Evolutionary conservation across 2,329 filamentous ascomycete species (phyloP).

Genomic region (Aspergillus novoparasiticus): DNA sequence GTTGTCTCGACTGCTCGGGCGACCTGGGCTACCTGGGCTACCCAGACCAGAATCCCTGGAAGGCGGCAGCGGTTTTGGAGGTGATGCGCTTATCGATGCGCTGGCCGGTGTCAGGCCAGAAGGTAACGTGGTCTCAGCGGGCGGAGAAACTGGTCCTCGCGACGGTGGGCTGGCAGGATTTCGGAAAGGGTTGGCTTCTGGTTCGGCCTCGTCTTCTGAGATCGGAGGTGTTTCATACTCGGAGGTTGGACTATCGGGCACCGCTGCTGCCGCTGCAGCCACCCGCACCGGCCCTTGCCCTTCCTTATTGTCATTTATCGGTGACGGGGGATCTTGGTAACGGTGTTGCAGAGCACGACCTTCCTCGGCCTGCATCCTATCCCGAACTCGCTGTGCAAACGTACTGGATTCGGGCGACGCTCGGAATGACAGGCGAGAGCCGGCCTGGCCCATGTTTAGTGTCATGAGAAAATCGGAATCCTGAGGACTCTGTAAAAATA

Average conservation of each 20-base stretch:
- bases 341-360: slow-evolving; percentile 52
- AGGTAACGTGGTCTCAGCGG: slow-evolving; percentile 29
- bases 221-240: slow-evolving; percentile 32
- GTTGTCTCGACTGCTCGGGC: slow-evolving; percentile 20
- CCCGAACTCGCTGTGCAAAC: slow-evolving; percentile 50
- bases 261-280: not conserved
- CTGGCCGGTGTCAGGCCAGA: slow-evolving; percentile 27
- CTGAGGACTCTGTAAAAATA: slow-evolving; percentile 37
- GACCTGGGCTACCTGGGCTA: slow-evolving; percentile 13
- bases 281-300: slow-evolving; percentile 9
- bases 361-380: slow-evolving; percentile 57
- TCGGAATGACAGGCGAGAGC: slow-evolving; percentile 43
- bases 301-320: slow-evolving; percentile 27
- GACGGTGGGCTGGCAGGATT: slow-evolving; percentile 28
- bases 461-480: slow-evolving; percentile 42
- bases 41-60: slow-evolving; percentile 14
- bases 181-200: slow-evolving; percentile 31
- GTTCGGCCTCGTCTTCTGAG: slow-evolving; percentile 27
- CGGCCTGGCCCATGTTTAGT: slow-evolving; percentile 29
- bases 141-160: slow-evolving; percentile 22
- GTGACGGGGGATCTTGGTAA: slow-evolving; percentile 35
- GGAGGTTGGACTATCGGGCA: slow-evolving; percentile 27
- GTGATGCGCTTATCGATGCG: slow-evolving; percentile 19
- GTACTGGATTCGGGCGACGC: slow-evolving; percentile 45
- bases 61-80: slow-evolving; percentile 15